Conservation (phyloP, 768 basidiomycete genomes). For the Pseudohyphozyma bogoriensis region DNA sequence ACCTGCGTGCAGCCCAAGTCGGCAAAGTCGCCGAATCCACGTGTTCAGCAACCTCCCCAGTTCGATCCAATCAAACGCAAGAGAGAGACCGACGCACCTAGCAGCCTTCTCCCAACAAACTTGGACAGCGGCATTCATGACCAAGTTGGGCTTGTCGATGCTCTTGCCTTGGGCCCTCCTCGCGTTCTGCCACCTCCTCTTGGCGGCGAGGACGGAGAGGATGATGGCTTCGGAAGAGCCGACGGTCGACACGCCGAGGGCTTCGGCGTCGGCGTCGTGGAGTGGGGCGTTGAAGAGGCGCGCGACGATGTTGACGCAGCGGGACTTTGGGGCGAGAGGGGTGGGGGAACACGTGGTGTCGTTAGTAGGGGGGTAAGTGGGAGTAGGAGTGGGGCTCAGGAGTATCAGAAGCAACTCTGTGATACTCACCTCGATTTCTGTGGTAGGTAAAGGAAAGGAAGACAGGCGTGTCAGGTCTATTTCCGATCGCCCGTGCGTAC, state of each 20-base stretch:
- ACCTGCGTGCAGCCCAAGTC: constrained; percentile 13
- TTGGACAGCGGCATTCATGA: constrained; percentile 34
- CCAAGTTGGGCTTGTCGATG: constrained; percentile 32
- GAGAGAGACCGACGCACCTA: neutral
- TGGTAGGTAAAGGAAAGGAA: neutral
- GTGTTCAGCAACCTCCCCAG: neutral
- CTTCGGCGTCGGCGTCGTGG: constrained; percentile 25
- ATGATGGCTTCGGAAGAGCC: constrained; percentile 35
- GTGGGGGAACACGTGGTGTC: neutral
- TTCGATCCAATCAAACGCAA: neutral
- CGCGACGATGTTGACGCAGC: constrained; percentile 33
- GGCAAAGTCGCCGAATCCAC: neutral
- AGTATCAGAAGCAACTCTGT: too few species aligned
- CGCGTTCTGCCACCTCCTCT: constrained; percentile 32
- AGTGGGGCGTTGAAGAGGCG: constrained; percentile 32
- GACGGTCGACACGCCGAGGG: constrained; percentile 34
- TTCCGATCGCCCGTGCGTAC: too few species aligned
- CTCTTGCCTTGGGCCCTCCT: constrained; percentile 29
- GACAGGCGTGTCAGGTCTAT: neutral
- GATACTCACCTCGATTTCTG: neutral
- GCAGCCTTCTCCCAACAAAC: constrained; percentile 38
- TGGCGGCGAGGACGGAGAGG: constrained; percentile 35
- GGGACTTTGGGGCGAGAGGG: constrained; percentile 16
- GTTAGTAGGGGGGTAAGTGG: too few species aligned
- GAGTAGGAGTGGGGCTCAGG: too few species aligned